Evolutionary conservation across 345 rosid species (phyloP).

Genomic region (Kernera saxatilis): DNA sequence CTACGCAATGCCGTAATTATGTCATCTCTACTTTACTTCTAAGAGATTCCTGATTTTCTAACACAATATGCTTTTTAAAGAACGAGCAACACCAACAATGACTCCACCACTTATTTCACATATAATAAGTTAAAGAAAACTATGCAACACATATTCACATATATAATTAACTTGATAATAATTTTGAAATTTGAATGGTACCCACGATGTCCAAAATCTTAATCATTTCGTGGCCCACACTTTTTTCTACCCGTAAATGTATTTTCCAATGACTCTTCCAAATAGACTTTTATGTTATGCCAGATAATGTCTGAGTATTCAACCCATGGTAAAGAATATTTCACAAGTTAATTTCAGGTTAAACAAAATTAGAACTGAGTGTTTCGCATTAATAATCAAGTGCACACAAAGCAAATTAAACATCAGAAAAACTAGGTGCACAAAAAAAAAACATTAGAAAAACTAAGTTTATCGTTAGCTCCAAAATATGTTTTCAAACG

Average conservation of each 20-base stretch:
- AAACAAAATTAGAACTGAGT: not conserved
- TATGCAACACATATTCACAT: conserved; percentile 17
- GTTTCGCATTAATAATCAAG: not conserved
- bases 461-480: not conserved
- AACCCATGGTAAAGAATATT: not conserved
- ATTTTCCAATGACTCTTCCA: conserved; percentile 4
- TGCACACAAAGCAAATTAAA: not conserved
- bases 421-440: not conserved
- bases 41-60: conserved; percentile 32
- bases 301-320: not conserved
- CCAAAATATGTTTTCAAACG: not conserved
- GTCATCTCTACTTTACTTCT: conserved; percentile 29
- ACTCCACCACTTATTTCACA: conserved; percentile 27
- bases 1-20: conserved; percentile 31
- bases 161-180: not conserved
- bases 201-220: conserved; percentile 30
- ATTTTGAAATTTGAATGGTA: conserved; percentile 9
- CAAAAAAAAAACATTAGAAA: not conserved
- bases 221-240: conserved; percentile 25
- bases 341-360: not conserved
- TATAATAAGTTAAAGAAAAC: conserved; percentile 15
- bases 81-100: conserved; percentile 25
- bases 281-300: not conserved
- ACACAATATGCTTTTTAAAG: conserved; percentile 19
- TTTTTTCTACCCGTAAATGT: conserved; percentile 13